Evolutionary conservation across 257 asterid species (phyloP), one percentile per base, ranked within the genome.

Genomic region (Eustoma russellianum): DNA sequence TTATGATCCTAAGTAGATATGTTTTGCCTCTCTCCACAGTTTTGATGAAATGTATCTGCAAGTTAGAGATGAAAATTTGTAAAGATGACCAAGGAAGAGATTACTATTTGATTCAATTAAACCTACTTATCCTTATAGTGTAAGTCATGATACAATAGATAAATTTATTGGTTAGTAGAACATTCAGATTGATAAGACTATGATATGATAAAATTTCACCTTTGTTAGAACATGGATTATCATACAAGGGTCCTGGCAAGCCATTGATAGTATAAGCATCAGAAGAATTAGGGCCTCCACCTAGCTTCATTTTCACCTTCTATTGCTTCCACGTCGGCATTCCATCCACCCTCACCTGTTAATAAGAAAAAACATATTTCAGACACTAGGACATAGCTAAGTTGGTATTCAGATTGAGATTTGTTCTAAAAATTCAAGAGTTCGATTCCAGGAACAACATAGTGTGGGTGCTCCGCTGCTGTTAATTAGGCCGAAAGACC

Each of bases 291-390:
- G 95, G 94, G 7, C 95, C 97, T 17, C 70, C 85, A 3, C 97
- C 95, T 41, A 76, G 66, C 10, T 72, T 28, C 67, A 64, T 67
- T 78, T 51, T 79, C 82, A 0, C 53, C 64, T 66, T 80, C 92
- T 3, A 89, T 75, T 8, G 57, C 69, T 41, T 81, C 88, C 3
- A 79, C 69, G 40, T 85, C 93, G 15, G 55, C 64, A 52, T 79
- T 81, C 89, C 92, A 89, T n/a, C 97, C 97, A 85, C 50, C n/a
- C n/a, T 89, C 97, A 48, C 95, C 95, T 87, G 66, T 50, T 24
- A 24, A 24, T 24, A 0, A 24, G 3, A 24, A 24, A 24, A 40
- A 50, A 17, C 7, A 46, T 24, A n/a, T n/a, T n/a, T n/a, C n/a
- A n/a, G n/a, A n/a, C n/a, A n/a, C n/a, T n/a, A n/a, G n/a, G n/a